These are phyloP conservation scores for Pythium phragmiticola DNA, from an alignment of 352 stramenopile genomes.

Conservation along the genomic window DNA sequence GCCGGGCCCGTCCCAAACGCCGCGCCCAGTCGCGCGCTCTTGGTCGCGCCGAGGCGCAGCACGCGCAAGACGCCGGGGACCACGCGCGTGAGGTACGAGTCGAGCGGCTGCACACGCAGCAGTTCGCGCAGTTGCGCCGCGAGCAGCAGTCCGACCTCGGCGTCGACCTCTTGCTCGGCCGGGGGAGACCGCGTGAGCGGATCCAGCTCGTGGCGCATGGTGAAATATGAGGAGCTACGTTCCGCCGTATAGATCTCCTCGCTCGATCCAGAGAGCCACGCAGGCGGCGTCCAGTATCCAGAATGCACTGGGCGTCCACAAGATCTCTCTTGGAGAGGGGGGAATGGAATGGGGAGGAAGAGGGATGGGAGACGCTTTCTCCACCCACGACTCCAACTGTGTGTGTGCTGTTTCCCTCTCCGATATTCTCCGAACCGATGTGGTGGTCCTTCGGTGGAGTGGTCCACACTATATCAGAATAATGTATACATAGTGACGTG, in stretches of 20 bases:
- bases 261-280: not conserved
- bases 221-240: not conserved
- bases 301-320: not conserved
- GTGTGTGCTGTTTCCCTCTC: not conserved
- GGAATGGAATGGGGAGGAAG: not conserved
- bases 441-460: not conserved
- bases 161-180: slow-evolving; percentile 27
- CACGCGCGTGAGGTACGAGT: slow-evolving; percentile 11
- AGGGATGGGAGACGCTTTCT: not conserved
- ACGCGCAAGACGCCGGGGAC: slow-evolving; percentile 22
- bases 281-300: not conserved
- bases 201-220: slow-evolving; percentile 29
- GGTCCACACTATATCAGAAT: not conserved
- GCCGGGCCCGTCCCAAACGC: slow-evolving; percentile 11
- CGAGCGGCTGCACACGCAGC: slow-evolving; percentile 22
- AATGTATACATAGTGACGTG: not conserved
- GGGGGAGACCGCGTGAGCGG: slow-evolving; percentile 20
- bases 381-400: not conserved
- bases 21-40: slow-evolving; percentile 21
- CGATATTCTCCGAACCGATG: not conserved
- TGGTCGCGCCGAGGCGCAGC: slow-evolving; percentile 25
- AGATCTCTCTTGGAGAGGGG: not conserved
- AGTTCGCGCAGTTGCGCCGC: slow-evolving; percentile 27
- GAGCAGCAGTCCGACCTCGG: slow-evolving; percentile 24
- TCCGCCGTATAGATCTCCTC: not conserved